Evolutionary conservation across 2,329 filamentous ascomycete species (phyloP).

Genomic region (Nigrospora osmanthi): DNA sequence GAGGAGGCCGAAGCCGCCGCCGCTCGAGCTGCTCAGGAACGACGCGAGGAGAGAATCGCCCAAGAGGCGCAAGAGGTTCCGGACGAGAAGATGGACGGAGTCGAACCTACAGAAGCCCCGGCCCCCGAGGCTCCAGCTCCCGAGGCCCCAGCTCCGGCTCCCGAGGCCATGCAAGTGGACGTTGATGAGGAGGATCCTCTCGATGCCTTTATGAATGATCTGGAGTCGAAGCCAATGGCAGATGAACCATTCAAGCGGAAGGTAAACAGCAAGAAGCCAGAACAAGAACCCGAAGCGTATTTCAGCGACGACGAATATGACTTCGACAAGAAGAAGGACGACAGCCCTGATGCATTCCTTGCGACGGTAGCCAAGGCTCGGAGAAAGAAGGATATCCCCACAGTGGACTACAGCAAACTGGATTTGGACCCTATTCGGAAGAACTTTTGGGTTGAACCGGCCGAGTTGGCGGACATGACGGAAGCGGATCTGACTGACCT

Average conservation of each 20-base stretch:
- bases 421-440: slow-evolving; percentile 83
- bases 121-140: slow-evolving; percentile 3
- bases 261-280: slow-evolving; percentile 37
- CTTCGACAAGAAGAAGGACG: slow-evolving; percentile 35
- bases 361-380: slow-evolving; percentile 50
- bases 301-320: slow-evolving; percentile 78
- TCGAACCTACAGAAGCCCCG: slow-evolving; percentile 12
- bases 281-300: slow-evolving; percentile 71
- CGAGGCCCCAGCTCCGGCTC: slow-evolving; percentile 11
- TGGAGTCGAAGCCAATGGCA: slow-evolving; percentile 34
- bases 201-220: slow-evolving; percentile 90
- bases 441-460: slow-evolving; percentile 89
- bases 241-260: slow-evolving; percentile 21
- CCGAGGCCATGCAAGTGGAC: slow-evolving; percentile 50
- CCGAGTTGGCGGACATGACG: slow-evolving; percentile 74
- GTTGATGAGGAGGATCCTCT: slow-evolving; percentile 75
- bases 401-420: slow-evolving; percentile 78
- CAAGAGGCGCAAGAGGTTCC: slow-evolving; percentile 39
- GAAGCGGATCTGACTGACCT: slow-evolving; percentile 77
- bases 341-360: slow-evolving; percentile 39
- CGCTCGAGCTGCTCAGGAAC: slow-evolving; percentile 76
- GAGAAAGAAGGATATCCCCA: slow-evolving; percentile 95
- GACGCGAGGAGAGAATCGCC: slow-evolving; percentile 63
- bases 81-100: slow-evolving; percentile 28
- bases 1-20: slow-evolving; percentile 86